Percentiles rank a stretch among this genome's conserved stretches.
These are phyloP conservation scores for Adiantum capillusveneris DNA, from an alignment of 75 land plant species.

Conservation along the genomic window DNA sequence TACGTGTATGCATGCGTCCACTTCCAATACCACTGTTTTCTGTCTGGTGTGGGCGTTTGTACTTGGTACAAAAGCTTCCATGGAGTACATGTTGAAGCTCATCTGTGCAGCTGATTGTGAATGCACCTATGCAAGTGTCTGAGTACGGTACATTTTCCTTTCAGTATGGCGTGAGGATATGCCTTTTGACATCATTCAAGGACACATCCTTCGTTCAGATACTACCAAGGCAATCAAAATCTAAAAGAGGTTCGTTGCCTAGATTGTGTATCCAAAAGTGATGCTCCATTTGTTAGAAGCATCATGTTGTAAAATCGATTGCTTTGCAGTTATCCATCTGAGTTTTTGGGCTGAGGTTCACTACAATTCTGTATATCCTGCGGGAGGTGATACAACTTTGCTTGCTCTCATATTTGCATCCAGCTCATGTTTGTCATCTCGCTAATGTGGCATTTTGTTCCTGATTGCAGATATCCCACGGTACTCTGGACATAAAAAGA, in stretches of 20 bases:
- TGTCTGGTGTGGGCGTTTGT: too few species aligned
- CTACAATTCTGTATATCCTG: conserved; percentile 78
- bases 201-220: conserved; percentile 87
- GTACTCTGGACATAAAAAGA: too few species aligned
- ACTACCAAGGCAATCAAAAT: conserved; percentile 52
- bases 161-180: conserved; percentile 83
- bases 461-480: too few species aligned
- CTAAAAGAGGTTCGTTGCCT: conserved; percentile 55
- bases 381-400: conserved; percentile 35
- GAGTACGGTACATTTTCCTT: too few species aligned
- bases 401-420: background rate
- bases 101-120: too few species aligned
- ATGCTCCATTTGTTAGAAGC: conserved; percentile 9
- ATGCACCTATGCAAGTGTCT: too few species aligned
- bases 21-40: too few species aligned
- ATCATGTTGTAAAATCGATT: background rate
- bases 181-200: conserved; percentile 86
- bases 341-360: conserved; percentile 94
- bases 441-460: too few species aligned
- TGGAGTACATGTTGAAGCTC: too few species aligned
- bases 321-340: conserved; percentile 56
- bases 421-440: too few species aligned
- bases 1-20: too few species aligned
- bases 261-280: background rate
- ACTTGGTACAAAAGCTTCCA: too few species aligned